Conservation (phyloP, 768 basidiomycete species). For the Amanita rimosa region DNA sequence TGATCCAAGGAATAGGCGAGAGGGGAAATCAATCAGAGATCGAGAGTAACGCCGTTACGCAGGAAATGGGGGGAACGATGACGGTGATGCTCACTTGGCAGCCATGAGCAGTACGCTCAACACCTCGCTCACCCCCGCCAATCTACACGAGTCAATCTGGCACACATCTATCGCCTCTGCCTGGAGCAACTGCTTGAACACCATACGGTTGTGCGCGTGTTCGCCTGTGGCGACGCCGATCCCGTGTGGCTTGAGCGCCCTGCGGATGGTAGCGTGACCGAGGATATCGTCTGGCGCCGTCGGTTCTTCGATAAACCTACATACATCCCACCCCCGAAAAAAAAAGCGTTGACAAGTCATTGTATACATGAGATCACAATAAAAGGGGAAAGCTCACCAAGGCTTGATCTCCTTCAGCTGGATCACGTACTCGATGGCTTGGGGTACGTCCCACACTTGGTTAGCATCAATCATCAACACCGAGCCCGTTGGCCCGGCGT, state of each 20-base stretch:
- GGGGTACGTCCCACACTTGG: constrained; percentile 90
- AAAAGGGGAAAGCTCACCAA: constrained; percentile 68
- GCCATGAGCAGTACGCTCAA: constrained; percentile 84
- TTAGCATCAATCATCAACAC: constrained; percentile 98
- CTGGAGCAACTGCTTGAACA: constrained; percentile 92
- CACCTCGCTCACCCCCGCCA: constrained; percentile 93
- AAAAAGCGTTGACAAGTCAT: too few relatives aligned
- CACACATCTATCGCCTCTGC: constrained; percentile 89
- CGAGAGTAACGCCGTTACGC: too few relatives aligned
- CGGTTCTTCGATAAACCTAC: constrained; percentile 91
- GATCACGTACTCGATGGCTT: constrained; percentile 88
- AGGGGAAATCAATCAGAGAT: too few relatives aligned
- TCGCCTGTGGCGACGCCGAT: constrained; percentile 93
- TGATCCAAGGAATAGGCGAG: constrained; percentile 14
- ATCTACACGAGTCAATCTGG: constrained; percentile 90
- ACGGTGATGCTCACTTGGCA: constrained; percentile 53
- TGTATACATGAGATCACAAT: too few relatives aligned
- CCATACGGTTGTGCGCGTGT: constrained; percentile 89
- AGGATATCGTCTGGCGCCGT: constrained; percentile 89
- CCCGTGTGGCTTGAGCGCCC: constrained; percentile 62
- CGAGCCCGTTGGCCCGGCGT: constrained; percentile 87
- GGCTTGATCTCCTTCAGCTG: constrained; percentile 73
- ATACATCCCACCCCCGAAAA: too few relatives aligned
- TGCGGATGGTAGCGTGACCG: constrained; percentile 72
- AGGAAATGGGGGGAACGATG: too few relatives aligned